Percentiles rank a stretch among this genome's conserved stretches.
phyloP scores from a whole-genome alignment of 169 alveolate species.

The Sarcocystis neurona region DNA sequence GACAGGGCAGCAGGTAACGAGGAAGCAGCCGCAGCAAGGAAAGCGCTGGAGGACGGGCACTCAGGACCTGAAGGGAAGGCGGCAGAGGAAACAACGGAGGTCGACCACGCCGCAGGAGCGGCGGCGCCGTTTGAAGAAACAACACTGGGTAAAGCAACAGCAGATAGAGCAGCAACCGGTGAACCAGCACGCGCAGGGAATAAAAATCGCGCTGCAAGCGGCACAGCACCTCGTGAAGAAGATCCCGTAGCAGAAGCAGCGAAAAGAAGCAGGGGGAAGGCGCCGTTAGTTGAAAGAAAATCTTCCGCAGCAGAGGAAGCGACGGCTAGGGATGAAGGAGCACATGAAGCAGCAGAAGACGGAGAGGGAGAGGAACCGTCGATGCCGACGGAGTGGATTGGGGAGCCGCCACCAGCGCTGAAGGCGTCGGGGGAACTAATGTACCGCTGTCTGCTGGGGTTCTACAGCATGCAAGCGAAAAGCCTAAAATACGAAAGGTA shows the following conservation, averaged over 20 bases:
- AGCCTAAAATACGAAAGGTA: slow-evolving; percentile 57
- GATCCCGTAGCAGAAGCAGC: background rate
- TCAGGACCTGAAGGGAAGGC: background rate
- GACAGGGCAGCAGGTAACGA: no score
- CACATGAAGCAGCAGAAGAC: background rate
- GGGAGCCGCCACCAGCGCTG: slow-evolving; percentile 26
- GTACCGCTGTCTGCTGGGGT: slow-evolving; percentile 60
- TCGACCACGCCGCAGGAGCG: no score
- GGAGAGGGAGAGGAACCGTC: background rate
- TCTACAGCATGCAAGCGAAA: slow-evolving; percentile 51
- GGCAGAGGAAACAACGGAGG: background rate
- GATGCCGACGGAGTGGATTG: background rate
- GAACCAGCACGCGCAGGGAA: no score
- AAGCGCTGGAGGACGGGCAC: no score
- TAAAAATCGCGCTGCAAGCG: no score
- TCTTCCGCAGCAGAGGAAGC: background rate
- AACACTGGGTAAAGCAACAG: background rate
- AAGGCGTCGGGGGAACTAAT: slow-evolving; percentile 58
- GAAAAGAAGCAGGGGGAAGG: background rate
- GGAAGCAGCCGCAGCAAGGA: no score
- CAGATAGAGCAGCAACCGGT: background rate
- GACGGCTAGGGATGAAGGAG: background rate
- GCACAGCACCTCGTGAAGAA: no score
- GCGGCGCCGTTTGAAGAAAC: no score
- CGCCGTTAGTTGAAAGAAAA: background rate